A percentile compares a stretch with the other conserved stretches of the same genome.
phyloP scores from a whole-genome alignment of 2,329 filamentous ascomycete genomes.

The Ceratocystis cacaofunesta region DNA sequence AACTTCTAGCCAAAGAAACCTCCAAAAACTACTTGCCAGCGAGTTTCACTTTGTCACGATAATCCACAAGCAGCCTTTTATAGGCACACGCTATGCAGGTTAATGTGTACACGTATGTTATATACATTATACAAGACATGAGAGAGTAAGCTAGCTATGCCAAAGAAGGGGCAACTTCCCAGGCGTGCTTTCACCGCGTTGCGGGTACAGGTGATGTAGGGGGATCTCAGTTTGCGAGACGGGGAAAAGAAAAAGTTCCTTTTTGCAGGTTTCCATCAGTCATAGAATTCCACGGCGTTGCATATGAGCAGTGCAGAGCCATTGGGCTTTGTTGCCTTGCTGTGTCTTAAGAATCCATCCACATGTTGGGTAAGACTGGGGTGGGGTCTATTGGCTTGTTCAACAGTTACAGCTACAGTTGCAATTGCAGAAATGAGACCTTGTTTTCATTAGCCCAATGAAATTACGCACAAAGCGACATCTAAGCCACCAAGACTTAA shows the following conservation, averaged over 20 bases:
- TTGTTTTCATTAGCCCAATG: not conserved
- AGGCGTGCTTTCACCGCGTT: not conserved
- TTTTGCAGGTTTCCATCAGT: not conserved
- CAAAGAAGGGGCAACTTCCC: not conserved
- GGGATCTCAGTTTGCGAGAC: not conserved
- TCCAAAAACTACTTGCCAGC: not conserved
- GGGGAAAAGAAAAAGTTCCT: not conserved
- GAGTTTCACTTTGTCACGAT: slow-evolving; percentile 1
- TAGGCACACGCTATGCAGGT: not conserved
- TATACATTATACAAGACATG: not conserved
- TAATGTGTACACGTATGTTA: not conserved
- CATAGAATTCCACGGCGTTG: not conserved
- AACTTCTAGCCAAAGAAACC: not conserved
- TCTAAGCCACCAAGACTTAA: not conserved
- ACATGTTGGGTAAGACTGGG: not conserved
- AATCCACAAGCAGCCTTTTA: not conserved
- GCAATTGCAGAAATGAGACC: too few relatives aligned
- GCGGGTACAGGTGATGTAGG: not conserved
- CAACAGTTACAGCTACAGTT: not conserved
- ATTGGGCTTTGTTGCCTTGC: not conserved
- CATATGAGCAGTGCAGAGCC: not conserved
- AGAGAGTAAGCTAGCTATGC: not conserved
- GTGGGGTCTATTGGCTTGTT: not conserved
- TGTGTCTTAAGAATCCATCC: not conserved
- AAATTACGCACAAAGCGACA: not conserved